Conservation (phyloP, 441 rosid genomes). For the Euphorbia corollata region DNA sequence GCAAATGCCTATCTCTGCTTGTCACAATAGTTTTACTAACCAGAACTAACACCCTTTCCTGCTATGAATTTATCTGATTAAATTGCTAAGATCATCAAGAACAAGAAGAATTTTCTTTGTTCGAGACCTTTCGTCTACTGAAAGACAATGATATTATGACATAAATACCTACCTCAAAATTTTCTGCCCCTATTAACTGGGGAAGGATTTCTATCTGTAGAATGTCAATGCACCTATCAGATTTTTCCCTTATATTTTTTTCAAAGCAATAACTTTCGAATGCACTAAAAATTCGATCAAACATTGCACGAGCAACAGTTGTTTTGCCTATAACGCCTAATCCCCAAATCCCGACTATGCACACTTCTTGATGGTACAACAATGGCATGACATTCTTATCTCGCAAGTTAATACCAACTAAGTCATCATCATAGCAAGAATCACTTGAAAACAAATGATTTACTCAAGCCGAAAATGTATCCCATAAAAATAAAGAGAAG, state of each 20-base stretch:
- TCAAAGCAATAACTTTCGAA: neutral
- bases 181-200: neutral
- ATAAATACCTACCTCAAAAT: neutral
- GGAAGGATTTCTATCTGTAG: constrained; percentile 1
- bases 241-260: neutral
- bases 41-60: neutral
- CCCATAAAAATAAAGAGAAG: neutral
- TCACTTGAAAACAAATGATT: neutral
- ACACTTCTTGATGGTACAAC: neutral
- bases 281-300: neutral
- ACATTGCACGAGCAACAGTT: neutral
- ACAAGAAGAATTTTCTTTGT: constrained; percentile 7
- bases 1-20: constrained; percentile 12
- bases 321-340: constrained; percentile 17
- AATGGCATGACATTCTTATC: neutral
- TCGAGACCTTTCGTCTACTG: neutral
- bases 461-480: neutral
- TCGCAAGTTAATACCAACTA: constrained; percentile 16
- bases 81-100: constrained; percentile 15
- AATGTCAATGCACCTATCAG: neutral
- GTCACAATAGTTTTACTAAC: constrained; percentile 11
- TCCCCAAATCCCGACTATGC: constrained; percentile 9
- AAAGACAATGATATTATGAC: too few species aligned
- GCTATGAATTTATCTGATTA: neutral
- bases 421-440: neutral